Conservation (phyloP, 192 early-diverging fungal species). For the Chytriomyces sp. region DNA sequence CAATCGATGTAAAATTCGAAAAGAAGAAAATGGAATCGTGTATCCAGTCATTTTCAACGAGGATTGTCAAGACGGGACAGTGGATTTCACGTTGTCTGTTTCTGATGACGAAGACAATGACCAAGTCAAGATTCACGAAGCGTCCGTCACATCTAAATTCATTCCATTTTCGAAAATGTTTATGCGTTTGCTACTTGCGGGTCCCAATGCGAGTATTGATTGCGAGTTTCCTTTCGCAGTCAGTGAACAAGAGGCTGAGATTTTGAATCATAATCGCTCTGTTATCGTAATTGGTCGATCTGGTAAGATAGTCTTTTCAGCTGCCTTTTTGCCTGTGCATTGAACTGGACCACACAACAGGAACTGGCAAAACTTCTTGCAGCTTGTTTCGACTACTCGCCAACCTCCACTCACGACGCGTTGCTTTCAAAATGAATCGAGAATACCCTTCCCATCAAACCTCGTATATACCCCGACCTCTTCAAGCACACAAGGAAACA, state of each 20-base stretch:
- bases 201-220: constrained; percentile 5
- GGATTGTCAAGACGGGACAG: too few relatives aligned
- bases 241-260: constrained; percentile 34
- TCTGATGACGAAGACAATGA: neutral
- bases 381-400: constrained; percentile 37
- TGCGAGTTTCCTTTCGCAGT: constrained; percentile 35
- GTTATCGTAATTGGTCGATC: constrained; percentile 33
- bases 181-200: neutral
- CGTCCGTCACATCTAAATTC: constrained; percentile 41
- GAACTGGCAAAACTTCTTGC: constrained; percentile 38
- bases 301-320: neutral
- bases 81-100: too few relatives aligned
- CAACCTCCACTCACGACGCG: neutral
- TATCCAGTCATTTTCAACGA: too few relatives aligned
- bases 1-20: constrained; percentile 1
- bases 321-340: neutral
- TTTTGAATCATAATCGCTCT: constrained; percentile 23
- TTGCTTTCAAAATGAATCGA: neutral
- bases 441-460: too few relatives aligned
- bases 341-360: neutral
- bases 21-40: neutral
- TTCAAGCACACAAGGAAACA: too few relatives aligned
- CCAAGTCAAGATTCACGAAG: constrained; percentile 29
- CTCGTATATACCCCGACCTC: too few relatives aligned
- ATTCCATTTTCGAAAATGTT: constrained; percentile 37